Percentiles rank a stretch among this genome's conserved stretches.
Evolutionary conservation across 2,329 filamentous ascomycete species (phyloP).

Genomic region (Colletotrichum costaricense): DNA sequence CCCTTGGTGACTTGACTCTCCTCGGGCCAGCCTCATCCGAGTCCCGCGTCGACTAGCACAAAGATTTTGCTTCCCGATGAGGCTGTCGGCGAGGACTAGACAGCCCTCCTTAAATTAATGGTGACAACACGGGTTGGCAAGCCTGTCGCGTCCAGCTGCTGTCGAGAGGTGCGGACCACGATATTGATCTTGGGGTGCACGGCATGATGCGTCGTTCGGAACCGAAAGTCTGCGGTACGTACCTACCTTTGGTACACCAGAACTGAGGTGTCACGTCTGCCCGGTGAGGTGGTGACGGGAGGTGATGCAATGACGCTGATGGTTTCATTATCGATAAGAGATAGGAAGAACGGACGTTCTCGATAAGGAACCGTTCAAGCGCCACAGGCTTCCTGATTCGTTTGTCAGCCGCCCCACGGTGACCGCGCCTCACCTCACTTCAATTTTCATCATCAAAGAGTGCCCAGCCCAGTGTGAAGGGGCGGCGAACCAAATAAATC

Average conservation of each 20-base stretch:
- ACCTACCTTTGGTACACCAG: neutral
- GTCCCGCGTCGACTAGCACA: neutral
- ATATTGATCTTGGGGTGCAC: slow-evolving; percentile 16
- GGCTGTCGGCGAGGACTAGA: neutral
- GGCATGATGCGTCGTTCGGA: slow-evolving; percentile 7
- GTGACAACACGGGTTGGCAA: neutral
- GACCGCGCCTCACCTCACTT: slow-evolving; percentile 23
- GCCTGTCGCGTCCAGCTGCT: neutral
- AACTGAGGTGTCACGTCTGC: neutral
- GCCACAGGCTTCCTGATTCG: slow-evolving; percentile 34
- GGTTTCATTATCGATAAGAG: neutral
- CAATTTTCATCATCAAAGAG: slow-evolving; percentile 30
- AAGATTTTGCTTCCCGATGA: neutral
- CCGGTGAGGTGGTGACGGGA: no score
- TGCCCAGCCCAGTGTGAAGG: neutral
- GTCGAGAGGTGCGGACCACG: neutral
- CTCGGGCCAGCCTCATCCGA: neutral
- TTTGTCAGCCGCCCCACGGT: slow-evolving; percentile 31
- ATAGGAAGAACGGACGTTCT: slow-evolving; percentile 25
- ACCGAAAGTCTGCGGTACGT: neutral
- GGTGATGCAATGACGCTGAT: no score
- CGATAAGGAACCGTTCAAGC: slow-evolving; percentile 31
- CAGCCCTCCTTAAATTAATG: neutral
- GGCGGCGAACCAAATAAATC: neutral
- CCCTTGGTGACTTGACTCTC: neutral